Percentiles rank a stretch among this genome's conserved stretches.
These are phyloP conservation scores for Simmondsia chinensis DNA, from an alignment of 148 eudicot species.

Conservation along the genomic window DNA sequence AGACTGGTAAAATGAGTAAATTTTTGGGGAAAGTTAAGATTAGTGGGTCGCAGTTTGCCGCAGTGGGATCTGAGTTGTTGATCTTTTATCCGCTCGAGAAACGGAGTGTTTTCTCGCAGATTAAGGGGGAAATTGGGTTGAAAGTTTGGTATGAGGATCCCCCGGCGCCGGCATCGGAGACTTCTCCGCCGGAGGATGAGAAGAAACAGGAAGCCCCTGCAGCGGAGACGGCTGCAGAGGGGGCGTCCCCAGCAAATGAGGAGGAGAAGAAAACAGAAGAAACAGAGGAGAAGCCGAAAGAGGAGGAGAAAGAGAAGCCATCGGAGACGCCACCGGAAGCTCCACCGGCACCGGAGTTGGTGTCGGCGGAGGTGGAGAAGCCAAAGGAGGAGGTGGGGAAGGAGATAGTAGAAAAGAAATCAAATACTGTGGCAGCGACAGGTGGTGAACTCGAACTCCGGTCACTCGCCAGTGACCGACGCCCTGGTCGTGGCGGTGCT, in stretches of 20 bases:
- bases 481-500: conserved; percentile 28
- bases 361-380: conserved; percentile 13
- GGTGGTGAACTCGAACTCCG: conserved; percentile 25
- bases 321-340: conserved; percentile 4
- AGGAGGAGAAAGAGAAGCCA: conserved; percentile 20
- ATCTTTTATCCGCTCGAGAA: conserved; percentile 81
- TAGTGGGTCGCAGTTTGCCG: conserved; percentile 36
- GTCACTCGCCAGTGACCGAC: conserved; percentile 22
- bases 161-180: conserved; percentile 13
- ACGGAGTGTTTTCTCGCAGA: conserved; percentile 79
- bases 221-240: conserved; percentile 8
- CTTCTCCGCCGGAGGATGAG: conserved; percentile 14
- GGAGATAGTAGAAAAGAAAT: background rate
- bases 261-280: conserved; percentile 14
- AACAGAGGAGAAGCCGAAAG: conserved; percentile 4
- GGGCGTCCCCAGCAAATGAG: conserved; percentile 8
- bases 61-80: conserved; percentile 33
- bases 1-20: conserved; percentile 40
- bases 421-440: conserved; percentile 4
- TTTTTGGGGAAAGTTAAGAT: conserved; percentile 75
- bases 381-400: conserved; percentile 12
- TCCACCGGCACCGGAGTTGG: conserved; percentile 5
- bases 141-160: conserved; percentile 55
- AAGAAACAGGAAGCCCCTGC: conserved; percentile 5
- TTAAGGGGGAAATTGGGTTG: conserved; percentile 82